Base-by-base conservation (phyloP, 441 rosid genomes). In the Rhodomyrtus psidioides region DNA sequence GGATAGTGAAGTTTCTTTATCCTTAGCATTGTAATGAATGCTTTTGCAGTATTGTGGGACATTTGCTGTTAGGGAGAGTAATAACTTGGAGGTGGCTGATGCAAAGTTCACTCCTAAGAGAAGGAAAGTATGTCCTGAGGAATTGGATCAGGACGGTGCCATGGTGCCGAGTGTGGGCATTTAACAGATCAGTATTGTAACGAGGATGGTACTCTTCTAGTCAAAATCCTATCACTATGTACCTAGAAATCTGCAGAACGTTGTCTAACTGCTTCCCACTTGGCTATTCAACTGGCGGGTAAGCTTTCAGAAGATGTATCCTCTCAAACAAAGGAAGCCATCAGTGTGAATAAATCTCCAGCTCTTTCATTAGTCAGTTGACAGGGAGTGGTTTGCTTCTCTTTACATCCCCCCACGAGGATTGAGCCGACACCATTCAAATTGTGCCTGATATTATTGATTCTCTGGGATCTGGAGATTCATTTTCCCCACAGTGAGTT, bases 341-440 rank as follows among this genome's bases (percentile, higher is more conserved):
- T 39, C 51, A 81, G 26, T 28, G 88, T 49, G 81, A 91, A 89
- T 62, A 88, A n/a, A 9, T 88, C 84, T 84, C 87, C 87, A 87
- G 86, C 58, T 87, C 94, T 96, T 89, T 34, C 34, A 34, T 34
- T 4, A 34, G 34, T 34, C 34, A 34, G 94, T 90, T 96, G 87
- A 91, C 92, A 53, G 91, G 91, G 65, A 94, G 96, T 88, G 97
- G 98, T 58, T 89, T 96, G 92, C 91, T 97, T 90, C 94, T 97
- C 56, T 89, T 96, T 84, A 93, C 92, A 84, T 91, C 93, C 86
- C 93, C 91, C 27, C 83, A 74, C 51, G 90, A 89, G 57, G 90
- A 82, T 70, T 88, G 92, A 53, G 84, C 84, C 15, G 86, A 94
- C 84, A 12, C 53, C 53, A 84, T 89, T 17, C 86, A 86, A 26